A percentile compares a stretch with the other conserved stretches of the same genome.
Conservation (phyloP, 1,284 basidiomycete genomes). For the Puccinia coronata region DNA sequence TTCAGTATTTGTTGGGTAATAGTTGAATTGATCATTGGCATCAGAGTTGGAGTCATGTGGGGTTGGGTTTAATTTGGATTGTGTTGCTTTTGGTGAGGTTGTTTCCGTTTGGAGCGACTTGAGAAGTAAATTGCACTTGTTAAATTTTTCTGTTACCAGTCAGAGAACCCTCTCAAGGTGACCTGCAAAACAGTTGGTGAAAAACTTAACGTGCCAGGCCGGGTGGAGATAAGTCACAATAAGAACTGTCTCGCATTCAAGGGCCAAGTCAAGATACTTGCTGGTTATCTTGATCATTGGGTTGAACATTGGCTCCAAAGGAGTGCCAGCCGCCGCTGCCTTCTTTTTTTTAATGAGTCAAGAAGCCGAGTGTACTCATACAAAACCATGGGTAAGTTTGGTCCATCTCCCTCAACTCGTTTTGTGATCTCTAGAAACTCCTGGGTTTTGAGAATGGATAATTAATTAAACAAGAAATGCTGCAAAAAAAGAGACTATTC, state of each 20-base stretch:
- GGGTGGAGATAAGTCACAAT: background rate
- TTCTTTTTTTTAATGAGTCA: background rate
- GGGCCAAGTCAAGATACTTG: background rate
- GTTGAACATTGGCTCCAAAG: background rate
- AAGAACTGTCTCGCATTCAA: background rate
- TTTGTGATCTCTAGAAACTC: constrained; percentile 1
- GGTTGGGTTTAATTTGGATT: background rate
- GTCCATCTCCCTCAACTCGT: background rate
- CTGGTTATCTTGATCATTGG: background rate
- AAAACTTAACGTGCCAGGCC: background rate
- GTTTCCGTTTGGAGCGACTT: background rate
- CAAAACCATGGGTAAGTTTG: too few species aligned
- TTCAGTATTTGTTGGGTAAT: background rate
- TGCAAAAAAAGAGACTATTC: background rate
- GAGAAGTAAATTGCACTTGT: background rate
- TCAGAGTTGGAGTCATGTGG: background rate
- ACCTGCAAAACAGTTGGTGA: background rate
- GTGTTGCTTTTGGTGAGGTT: background rate
- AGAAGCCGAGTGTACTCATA: background rate
- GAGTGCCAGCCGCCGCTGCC: background rate
- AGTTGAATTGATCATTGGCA: background rate
- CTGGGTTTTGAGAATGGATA: background rate
- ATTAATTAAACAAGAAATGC: background rate
- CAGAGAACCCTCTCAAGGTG: background rate
- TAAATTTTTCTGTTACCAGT: background rate